Evolutionary conservation across 2,329 filamentous ascomycete genomes (phyloP).

Genomic region (Ophiostoma populinum): DNA sequence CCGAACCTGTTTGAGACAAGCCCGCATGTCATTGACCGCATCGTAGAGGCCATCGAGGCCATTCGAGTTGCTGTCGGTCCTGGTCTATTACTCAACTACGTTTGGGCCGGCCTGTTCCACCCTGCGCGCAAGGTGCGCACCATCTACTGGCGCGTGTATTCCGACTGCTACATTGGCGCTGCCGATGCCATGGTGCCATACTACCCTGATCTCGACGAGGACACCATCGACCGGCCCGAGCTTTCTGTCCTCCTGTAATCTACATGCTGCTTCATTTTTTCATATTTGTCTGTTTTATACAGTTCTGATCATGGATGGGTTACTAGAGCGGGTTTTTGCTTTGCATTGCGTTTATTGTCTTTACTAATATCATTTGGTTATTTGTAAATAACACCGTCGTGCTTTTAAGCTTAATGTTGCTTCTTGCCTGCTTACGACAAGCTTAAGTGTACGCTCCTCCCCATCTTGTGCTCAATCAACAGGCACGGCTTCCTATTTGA

Average conservation of each 20-base stretch:
- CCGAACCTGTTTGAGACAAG: conserved; percentile 97
- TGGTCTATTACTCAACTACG: conserved; percentile 89
- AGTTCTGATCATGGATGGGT: too few species aligned
- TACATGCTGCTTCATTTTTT: not conserved
- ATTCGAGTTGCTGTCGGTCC: conserved; percentile 86
- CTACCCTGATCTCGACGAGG: conserved; percentile 74
- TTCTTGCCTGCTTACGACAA: too few species aligned
- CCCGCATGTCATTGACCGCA: conserved; percentile 94
- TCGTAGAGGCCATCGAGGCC: conserved; percentile 93
- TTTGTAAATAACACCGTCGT: too few species aligned
- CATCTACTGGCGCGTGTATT: conserved; percentile 94
- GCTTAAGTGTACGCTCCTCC: too few species aligned
- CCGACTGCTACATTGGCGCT: conserved; percentile 86
- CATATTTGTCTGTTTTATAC: not conserved
- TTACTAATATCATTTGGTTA: too few species aligned
- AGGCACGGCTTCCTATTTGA: too few species aligned
- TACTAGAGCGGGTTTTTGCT: too few species aligned
- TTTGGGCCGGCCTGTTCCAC: conserved; percentile 95
- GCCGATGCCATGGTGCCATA: conserved; percentile 95
- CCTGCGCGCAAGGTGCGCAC: conserved; percentile 85
- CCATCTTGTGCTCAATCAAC: too few species aligned
- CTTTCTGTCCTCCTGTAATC: conserved; percentile 61
- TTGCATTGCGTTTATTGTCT: too few species aligned
- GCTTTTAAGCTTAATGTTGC: too few species aligned
- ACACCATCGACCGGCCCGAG: conserved; percentile 62